Evolutionary conservation across 2,329 filamentous ascomycete genomes (phyloP), one percentile per base, ranked within the genome.

Genomic region (Taxawa tesnikishii): DNA sequence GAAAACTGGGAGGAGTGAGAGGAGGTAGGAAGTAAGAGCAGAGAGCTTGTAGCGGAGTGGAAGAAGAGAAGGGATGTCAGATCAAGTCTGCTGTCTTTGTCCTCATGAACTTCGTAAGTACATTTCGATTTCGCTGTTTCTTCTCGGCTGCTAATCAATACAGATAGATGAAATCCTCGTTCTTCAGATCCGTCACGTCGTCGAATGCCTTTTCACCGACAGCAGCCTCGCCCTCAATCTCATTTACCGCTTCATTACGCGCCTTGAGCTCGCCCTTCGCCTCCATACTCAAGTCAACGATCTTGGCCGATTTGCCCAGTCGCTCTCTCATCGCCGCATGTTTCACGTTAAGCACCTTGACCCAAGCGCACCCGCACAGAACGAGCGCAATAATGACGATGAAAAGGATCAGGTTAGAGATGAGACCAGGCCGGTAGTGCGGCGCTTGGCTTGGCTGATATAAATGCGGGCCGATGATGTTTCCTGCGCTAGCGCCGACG

Each of bases 151-250:
- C n/a, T n/a, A n/a, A n/a, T n/a, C n/a, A 67, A 31, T 60, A 72
- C 3, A 76, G 62, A 50, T 71, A 78, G 5, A 76, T 60, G 43
- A 78, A 78, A 38, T 77, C 72, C 44, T 77, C 72, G 39, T 77
- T 77, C 51, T 68, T 57, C 43, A 70, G 50, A 47, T 77, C 73
- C 11, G 71, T 76, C 12, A 68, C 51, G 46, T 79, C 74, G 30
- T 68, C 65, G 44, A 72, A 70, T 2, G 66, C 63, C 40, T 67
- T 62, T 15, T 69, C 62, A 1, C 63, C 59, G 8, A 49, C 46
- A 3, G 42, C 45, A 14, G 38, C 42, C 1, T 38, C 39, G 16
- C 21, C 53, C 9, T 53, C 47, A 19, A 56, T 52, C 35, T 46
- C 48, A 13, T 43, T 48, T 13, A 47, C 31, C 17, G 43, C 17